Evolutionary conservation across 257 asterid genomes (phyloP).

Genomic region (Fraxinus excelsior): DNA sequence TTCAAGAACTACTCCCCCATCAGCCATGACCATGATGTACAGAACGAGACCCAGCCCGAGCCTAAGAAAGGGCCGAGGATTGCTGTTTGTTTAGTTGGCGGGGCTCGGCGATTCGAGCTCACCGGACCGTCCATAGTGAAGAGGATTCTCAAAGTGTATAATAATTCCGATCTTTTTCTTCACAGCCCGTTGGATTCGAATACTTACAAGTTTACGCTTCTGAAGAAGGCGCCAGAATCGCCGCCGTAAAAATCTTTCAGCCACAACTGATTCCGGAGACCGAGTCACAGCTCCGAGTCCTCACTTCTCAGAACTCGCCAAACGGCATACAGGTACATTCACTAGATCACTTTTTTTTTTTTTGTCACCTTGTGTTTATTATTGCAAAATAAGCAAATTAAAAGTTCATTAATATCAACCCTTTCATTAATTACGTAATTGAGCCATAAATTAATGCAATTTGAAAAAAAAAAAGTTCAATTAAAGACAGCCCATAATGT

Average conservation of each 20-base stretch:
- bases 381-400: neutral
- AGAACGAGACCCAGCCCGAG: neutral
- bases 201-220: constrained; percentile 61
- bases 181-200: constrained; percentile 79
- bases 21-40: neutral
- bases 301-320: constrained; percentile 75
- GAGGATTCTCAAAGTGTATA: constrained; percentile 59
- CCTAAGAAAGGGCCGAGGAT: constrained; percentile 47
- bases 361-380: neutral
- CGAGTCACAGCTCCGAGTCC: constrained; percentile 63
- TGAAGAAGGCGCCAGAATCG: constrained; percentile 71
- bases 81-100: constrained; percentile 96
- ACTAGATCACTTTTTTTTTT: neutral
- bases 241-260: constrained; percentile 62
- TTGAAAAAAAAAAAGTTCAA: too few relatives aligned
- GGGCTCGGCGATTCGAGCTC: constrained; percentile 94
- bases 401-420: neutral
- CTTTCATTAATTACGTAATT: too few relatives aligned
- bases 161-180: constrained; percentile 72
- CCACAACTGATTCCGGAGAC: constrained; percentile 60
- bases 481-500: too few relatives aligned
- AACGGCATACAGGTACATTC: constrained; percentile 84
- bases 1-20: constrained; percentile 24
- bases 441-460: too few relatives aligned
- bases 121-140: constrained; percentile 87